phyloP scores from a whole-genome alignment of 2,329 filamentous ascomycete species.

The Trichoderma afroharzianum region DNA sequence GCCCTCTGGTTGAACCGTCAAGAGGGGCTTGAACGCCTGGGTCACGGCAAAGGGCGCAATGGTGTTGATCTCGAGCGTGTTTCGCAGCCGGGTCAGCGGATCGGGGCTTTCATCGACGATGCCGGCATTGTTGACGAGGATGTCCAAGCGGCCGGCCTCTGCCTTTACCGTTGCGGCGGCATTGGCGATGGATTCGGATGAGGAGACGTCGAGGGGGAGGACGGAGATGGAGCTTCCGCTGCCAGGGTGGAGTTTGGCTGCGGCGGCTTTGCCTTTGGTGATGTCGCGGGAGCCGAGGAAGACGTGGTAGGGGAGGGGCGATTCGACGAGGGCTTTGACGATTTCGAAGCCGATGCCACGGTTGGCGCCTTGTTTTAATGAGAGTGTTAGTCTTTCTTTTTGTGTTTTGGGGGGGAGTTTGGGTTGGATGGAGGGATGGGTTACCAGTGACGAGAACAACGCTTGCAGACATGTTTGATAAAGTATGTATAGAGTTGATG shows the following conservation, averaged over 20 bases:
- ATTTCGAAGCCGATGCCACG: constrained; percentile 46
- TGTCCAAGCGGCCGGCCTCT: constrained; percentile 36
- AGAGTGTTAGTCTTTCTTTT: neutral
- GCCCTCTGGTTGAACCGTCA: constrained; percentile 25
- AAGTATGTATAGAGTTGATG: neutral
- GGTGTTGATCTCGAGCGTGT: constrained; percentile 44
- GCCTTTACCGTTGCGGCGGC: constrained; percentile 20
- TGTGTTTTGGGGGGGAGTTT: neutral
- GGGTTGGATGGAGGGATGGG: neutral
- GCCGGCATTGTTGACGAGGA: constrained; percentile 31
- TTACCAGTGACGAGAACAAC: constrained; percentile 29
- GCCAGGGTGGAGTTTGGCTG: constrained; percentile 52
- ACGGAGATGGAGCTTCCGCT: constrained; percentile 48
- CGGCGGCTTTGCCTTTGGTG: constrained; percentile 40
- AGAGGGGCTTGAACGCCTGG: constrained; percentile 31
- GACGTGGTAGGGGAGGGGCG: constrained; percentile 35
- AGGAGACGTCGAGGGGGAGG: constrained; percentile 26
- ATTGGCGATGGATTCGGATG: constrained; percentile 22
- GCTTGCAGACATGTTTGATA: neutral
- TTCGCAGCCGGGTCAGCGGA: constrained; percentile 7
- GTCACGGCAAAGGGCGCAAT: constrained; percentile 30
- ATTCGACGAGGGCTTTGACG: constrained; percentile 32
- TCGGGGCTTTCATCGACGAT: constrained; percentile 44
- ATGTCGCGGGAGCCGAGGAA: constrained; percentile 34
- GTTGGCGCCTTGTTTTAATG: constrained; percentile 36